phyloP scores from a whole-genome alignment of 2,329 filamentous ascomycete species.

The Microsporum ferrugineum region DNA sequence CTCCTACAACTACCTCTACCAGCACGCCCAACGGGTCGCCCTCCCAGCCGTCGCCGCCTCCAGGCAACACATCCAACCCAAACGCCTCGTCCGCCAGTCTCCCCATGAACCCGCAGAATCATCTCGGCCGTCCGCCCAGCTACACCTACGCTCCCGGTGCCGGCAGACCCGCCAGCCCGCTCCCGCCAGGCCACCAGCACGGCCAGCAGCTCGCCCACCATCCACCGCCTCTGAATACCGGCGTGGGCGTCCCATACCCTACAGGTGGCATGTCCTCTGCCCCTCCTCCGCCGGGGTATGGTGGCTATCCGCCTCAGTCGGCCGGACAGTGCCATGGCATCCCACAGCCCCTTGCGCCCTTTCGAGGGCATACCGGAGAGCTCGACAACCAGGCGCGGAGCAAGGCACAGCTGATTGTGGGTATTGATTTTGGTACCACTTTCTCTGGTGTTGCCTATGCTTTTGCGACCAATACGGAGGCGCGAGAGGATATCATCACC shows the following conservation, averaged over 20 bases:
- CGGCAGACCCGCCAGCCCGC: slow-evolving; percentile 43
- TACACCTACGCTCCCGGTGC: slow-evolving; percentile 46
- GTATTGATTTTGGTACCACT: slow-evolving; percentile 97
- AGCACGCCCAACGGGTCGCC: slow-evolving; percentile 33
- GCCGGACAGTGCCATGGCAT: slow-evolving; percentile 17
- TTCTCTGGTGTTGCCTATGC: slow-evolving; percentile 95
- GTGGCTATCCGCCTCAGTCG: slow-evolving; percentile 26
- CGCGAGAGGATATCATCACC: slow-evolving; percentile 96
- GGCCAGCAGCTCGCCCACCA: slow-evolving; percentile 26
- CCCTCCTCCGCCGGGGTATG: slow-evolving; percentile 35
- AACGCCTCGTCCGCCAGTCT: slow-evolving; percentile 41
- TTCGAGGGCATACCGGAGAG: slow-evolving; percentile 40
- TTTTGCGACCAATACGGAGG: slow-evolving; percentile 89
- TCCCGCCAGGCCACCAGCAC: slow-evolving; percentile 25
- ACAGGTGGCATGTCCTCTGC: slow-evolving; percentile 18
- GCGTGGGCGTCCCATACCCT: slow-evolving; percentile 39
- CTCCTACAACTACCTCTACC: slow-evolving; percentile 6
- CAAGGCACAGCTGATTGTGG: slow-evolving; percentile 95
- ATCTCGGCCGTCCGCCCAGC: slow-evolving; percentile 51
- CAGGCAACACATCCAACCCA: slow-evolving; percentile 23
- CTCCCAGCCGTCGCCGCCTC: slow-evolving; percentile 43
- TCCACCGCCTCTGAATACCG: slow-evolving; percentile 45
- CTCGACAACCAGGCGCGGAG: slow-evolving; percentile 79
- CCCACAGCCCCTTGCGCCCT: slow-evolving; percentile 17
- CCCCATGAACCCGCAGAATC: slow-evolving; percentile 45